Evolutionary conservation across 331 rosid species (phyloP).

Genomic region (Phaseolus coccineus): DNA sequence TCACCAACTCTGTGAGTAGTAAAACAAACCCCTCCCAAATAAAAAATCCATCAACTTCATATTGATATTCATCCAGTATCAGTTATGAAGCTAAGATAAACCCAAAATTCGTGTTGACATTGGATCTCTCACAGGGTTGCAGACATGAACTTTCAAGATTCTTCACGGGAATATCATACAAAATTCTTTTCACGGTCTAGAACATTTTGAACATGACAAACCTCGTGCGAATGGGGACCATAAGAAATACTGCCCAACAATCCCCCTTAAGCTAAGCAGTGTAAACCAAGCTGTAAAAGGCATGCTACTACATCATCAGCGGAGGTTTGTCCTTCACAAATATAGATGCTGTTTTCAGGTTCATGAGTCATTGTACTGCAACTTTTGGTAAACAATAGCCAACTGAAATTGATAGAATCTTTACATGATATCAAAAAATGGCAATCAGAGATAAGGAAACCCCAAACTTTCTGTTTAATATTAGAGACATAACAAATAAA

Average conservation of each 20-base stretch:
- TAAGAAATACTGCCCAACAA: constrained; percentile 63
- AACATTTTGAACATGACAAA: constrained; percentile 50
- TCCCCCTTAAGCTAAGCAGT: constrained; percentile 75
- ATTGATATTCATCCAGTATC: neutral
- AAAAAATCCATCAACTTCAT: neutral
- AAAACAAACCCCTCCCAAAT: neutral
- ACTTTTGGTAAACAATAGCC: constrained; percentile 37
- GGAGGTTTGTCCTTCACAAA: constrained; percentile 36
- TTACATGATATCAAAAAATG: constrained; percentile 50
- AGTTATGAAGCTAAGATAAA: neutral
- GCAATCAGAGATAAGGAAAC: constrained; percentile 55
- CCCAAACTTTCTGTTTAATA: constrained; percentile 55
- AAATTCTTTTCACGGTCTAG: constrained; percentile 36
- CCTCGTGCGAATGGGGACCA: constrained; percentile 54
- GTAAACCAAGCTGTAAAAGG: constrained; percentile 58
- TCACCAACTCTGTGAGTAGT: constrained; percentile 91
- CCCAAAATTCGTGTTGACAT: neutral
- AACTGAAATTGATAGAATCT: constrained; percentile 62
- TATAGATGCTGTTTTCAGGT: constrained; percentile 16
- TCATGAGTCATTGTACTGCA: constrained; percentile 24
- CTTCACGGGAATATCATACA: constrained; percentile 25
- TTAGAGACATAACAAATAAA: constrained; percentile 54
- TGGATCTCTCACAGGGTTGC: neutral
- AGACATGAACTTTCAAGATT: constrained; percentile 16
- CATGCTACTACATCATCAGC: constrained; percentile 29